Evolutionary conservation across 805 yeast species (phyloP), one percentile per base, ranked within the genome.

Genomic region (Ogataea chonburiensis): DNA sequence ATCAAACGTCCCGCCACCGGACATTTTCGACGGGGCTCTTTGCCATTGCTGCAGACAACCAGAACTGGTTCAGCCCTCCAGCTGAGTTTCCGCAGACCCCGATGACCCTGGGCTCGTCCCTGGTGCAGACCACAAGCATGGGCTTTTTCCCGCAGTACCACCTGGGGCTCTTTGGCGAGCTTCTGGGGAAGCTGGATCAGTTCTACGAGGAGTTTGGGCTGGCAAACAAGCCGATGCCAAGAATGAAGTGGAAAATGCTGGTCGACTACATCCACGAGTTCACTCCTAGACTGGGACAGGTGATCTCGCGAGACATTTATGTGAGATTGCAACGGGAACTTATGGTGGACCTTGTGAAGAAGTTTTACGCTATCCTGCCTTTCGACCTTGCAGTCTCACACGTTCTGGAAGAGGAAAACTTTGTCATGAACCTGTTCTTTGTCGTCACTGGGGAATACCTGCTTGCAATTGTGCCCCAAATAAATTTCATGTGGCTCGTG

Each of bases 401-500:
- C 11, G 14, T 10, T 13, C 15, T 43, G 8, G 7, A 31, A 5
- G 50, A 48, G 18, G 21, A 37, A 5, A 46, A 48, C 24, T 32
- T 34, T 13, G 26, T 47, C 6, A 14, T 48, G 31, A 43, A 45
- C 30, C 26, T 43, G 17, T 46, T 50, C 25, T 46, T 42, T 20
- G 20, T 50, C 3, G 42, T 51, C 2, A 24, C 46, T 12, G 49
- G 52, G n/a, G 50, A 50, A 38, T 28, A 36, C 7, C 22, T 50
- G 17, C 36, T 43, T 38, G 49, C 56, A 6, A 22, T 50, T 11
- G 39, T 49, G 12, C 55, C 56, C 3, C 49, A 48, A 25, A 20
- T 41, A 11, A 25, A 31, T 14, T 47, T 47, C 23, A 19, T 49
- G 6, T 32, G 42, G 15, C 21, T 43, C 14, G 22, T 40, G n/a